A percentile compares a stretch with the other conserved stretches of the same genome.
phyloP scores from a whole-genome alignment of 176 grass and related monocot species.

The maize (Zea mays) region DNA sequence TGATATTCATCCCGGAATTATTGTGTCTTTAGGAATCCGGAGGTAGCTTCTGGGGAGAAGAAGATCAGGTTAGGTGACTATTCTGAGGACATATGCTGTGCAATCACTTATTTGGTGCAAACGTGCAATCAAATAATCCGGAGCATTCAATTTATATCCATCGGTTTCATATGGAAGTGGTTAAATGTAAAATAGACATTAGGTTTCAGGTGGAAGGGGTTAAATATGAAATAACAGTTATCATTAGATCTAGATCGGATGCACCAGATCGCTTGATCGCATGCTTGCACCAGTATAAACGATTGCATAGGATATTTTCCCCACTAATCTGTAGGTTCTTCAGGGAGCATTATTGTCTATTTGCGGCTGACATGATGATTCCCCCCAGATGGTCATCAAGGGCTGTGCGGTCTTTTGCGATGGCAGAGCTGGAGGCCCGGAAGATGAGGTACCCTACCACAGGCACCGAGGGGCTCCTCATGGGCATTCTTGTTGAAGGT shows the following conservation, averaged over 20 bases:
- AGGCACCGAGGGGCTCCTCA: slow-evolving; percentile 73
- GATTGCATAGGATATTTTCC: too few relatives aligned
- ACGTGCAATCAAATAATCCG: too few relatives aligned
- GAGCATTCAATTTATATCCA: too few relatives aligned
- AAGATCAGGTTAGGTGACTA: slow-evolving; percentile 44
- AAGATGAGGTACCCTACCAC: slow-evolving; percentile 77
- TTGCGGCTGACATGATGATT: slow-evolving; percentile 23
- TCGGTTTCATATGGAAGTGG: too few relatives aligned
- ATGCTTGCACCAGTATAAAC: too few relatives aligned
- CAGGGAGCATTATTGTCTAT: neutral
- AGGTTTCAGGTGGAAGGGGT: too few relatives aligned
- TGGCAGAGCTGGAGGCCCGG: slow-evolving; percentile 79
- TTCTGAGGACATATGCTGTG: neutral
- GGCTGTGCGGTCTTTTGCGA: slow-evolving; percentile 72
- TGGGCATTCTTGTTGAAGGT: slow-evolving; percentile 93
- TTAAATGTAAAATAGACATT: too few relatives aligned
- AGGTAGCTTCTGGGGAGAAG: slow-evolving; percentile 49
- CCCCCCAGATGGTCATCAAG: slow-evolving; percentile 76
- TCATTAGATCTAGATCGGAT: too few relatives aligned
- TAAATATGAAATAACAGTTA: too few relatives aligned
- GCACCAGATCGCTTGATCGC: too few relatives aligned
- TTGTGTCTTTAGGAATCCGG: slow-evolving; percentile 38
- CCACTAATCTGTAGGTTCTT: slow-evolving; percentile 1
- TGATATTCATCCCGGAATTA: slow-evolving; percentile 19
- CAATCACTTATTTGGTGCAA: too few relatives aligned